These are phyloP conservation scores for Solanum piurae DNA, from an alignment of 257 asterid genomes.

Conservation along the genomic window DNA sequence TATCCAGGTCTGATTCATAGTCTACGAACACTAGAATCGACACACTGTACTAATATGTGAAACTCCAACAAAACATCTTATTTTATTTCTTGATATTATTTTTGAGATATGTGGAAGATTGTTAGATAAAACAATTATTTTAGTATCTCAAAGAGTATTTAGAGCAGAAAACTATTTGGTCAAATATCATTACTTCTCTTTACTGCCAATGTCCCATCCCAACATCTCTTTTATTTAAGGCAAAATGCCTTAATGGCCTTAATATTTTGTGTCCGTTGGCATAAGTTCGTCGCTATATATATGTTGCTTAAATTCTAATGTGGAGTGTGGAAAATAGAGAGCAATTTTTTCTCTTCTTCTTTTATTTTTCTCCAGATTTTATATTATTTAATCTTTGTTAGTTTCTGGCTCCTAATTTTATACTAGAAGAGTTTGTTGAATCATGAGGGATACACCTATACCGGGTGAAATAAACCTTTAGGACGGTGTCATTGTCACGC, in stretches of 20 bases:
- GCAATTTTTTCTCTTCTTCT: neutral
- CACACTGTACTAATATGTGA: neutral
- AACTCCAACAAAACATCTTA: too few relatives aligned
- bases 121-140: neutral
- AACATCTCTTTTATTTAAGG: neutral
- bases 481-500: neutral
- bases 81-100: too few relatives aligned
- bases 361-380: too few relatives aligned
- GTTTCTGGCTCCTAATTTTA: neutral
- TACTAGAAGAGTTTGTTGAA: neutral
- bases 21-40: neutral
- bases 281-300: neutral
- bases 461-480: neutral
- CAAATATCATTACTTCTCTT: neutral
- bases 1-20: neutral
- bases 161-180: too few relatives aligned
- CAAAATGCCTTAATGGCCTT: neutral
- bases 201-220: neutral
- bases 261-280: neutral
- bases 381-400: neutral
- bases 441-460: neutral
- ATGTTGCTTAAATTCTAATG: neutral
- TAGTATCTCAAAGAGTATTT: neutral
- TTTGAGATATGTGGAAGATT: neutral
- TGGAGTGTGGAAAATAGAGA: neutral